These are phyloP conservation scores for Mortierella sp. DNA, from an alignment of 371 early-diverging fungal genomes.

Conservation along the genomic window DNA sequence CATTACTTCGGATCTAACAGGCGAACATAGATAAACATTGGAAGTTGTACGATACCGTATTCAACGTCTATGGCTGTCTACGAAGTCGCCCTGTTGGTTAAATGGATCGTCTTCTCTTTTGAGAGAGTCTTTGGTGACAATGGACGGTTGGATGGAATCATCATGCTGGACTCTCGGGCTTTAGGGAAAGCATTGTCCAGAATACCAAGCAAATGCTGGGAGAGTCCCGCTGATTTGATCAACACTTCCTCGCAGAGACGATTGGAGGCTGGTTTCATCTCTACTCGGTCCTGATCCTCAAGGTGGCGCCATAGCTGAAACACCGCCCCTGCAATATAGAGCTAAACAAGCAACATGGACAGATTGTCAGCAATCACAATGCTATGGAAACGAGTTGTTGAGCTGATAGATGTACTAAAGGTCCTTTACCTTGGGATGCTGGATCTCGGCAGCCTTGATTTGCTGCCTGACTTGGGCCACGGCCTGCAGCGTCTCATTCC, in stretches of 20 bases:
- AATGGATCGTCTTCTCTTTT: constrained; percentile 26
- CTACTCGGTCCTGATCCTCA: constrained; percentile 37
- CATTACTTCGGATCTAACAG: too few relatives aligned
- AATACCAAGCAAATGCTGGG: constrained; percentile 48
- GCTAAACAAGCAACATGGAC: constrained; percentile 3
- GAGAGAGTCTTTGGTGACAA: constrained; percentile 32
- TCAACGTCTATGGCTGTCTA: too few relatives aligned
- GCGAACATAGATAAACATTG: too few relatives aligned
- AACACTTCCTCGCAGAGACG: constrained; percentile 51
- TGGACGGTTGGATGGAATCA: constrained; percentile 46
- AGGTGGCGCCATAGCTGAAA: constrained; percentile 51
- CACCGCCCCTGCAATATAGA: constrained; percentile 48
- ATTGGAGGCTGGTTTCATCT: constrained; percentile 55
- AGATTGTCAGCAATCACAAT: neutral
- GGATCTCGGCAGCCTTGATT: constrained; percentile 27
- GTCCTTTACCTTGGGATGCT: constrained; percentile 47
- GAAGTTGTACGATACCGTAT: too few relatives aligned
- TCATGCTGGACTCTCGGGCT: constrained; percentile 51
- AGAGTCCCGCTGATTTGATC: constrained; percentile 48
- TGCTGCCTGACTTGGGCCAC: constrained; percentile 38
- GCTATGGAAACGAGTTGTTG: neutral
- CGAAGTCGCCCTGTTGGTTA: constrained; percentile 16
- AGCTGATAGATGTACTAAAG: neutral
- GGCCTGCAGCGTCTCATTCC: constrained; percentile 40
- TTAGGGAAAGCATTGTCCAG: constrained; percentile 53